phyloP scores from a whole-genome alignment of 352 stramenopile genomes.

The Globisporangium nagaii region DNA sequence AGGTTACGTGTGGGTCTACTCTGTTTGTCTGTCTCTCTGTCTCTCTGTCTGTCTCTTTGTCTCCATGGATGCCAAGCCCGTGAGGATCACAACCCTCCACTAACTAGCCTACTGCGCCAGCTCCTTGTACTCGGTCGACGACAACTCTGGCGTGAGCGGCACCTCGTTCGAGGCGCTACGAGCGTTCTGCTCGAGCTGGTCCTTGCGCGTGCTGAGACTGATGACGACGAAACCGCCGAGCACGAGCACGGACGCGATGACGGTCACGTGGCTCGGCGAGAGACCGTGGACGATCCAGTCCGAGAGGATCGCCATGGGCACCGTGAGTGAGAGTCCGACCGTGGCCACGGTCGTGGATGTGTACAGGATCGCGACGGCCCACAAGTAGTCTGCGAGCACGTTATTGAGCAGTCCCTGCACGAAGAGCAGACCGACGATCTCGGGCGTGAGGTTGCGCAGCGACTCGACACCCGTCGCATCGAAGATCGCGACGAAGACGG shows the following conservation, averaged over 20 bases:
- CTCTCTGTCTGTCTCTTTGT: not conserved
- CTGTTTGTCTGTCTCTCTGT: too few species aligned
- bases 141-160: conserved; percentile 20
- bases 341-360: conserved; percentile 95
- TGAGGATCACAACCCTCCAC: too few species aligned
- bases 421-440: conserved; percentile 81
- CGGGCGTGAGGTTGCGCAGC: conserved; percentile 41
- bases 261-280: conserved; percentile 40
- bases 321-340: conserved; percentile 94
- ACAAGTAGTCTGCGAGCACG: conserved; percentile 94
- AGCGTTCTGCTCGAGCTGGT: conserved; percentile 6
- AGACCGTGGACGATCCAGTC: conserved; percentile 74
- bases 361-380: conserved; percentile 91
- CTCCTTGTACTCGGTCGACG: conserved; percentile 25
- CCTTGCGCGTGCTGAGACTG: conserved; percentile 34
- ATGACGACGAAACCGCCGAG: conserved; percentile 71
- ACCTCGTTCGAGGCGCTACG: not conserved
- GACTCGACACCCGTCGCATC: conserved; percentile 60
- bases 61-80: not conserved
- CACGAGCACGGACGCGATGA: conserved; percentile 61
- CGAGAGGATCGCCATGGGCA: conserved; percentile 91
- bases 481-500: conserved; percentile 55
- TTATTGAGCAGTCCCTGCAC: conserved; percentile 93
- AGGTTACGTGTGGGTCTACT: not conserved
- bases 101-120: conserved; percentile 20